These are phyloP conservation scores for Colletotrichum limetticola DNA, from an alignment of 2,329 filamentous ascomycete species.

Conservation along the genomic window DNA sequence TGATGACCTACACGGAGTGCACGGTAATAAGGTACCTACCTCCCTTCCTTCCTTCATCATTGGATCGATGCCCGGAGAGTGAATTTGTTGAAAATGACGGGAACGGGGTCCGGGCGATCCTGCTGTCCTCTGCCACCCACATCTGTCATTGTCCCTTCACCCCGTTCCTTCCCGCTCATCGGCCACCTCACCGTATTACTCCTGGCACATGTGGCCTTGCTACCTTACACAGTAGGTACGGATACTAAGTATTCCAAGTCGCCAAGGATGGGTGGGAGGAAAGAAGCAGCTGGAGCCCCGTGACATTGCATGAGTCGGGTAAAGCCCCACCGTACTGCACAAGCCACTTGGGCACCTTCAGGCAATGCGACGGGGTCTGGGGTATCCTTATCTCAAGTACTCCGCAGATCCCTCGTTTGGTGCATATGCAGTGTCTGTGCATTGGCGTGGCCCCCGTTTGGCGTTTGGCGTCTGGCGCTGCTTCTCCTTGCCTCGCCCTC, in stretches of 20 bases:
- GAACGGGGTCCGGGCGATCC: background rate
- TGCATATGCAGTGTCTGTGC: slow-evolving; percentile 4
- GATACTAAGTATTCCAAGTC: no score
- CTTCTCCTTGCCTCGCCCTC: slow-evolving; percentile 11
- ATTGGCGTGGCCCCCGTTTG: slow-evolving; percentile 15
- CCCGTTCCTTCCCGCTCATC: background rate
- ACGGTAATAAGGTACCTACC: background rate
- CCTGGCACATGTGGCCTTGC: no score
- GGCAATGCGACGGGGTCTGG: slow-evolving; percentile 21
- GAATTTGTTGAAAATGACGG: background rate
- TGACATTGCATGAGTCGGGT: slow-evolving; percentile 30
- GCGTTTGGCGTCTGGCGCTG: slow-evolving; percentile 12
- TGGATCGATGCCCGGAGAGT: background rate
- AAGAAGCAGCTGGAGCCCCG: slow-evolving; percentile 20
- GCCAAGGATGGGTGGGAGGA: background rate
- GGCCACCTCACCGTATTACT: no score
- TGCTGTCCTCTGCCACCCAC: background rate
- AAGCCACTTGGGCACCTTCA: background rate
- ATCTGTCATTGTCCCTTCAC: background rate
- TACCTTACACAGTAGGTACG: background rate
- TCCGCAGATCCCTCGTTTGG: background rate
- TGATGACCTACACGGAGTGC: no score
- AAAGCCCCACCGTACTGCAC: background rate
- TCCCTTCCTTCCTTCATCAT: background rate
- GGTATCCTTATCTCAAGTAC: slow-evolving; percentile 26